These are phyloP conservation scores for Xylariales sp. DNA, from an alignment of 2,329 filamentous ascomycete species.

Conservation along the genomic window DNA sequence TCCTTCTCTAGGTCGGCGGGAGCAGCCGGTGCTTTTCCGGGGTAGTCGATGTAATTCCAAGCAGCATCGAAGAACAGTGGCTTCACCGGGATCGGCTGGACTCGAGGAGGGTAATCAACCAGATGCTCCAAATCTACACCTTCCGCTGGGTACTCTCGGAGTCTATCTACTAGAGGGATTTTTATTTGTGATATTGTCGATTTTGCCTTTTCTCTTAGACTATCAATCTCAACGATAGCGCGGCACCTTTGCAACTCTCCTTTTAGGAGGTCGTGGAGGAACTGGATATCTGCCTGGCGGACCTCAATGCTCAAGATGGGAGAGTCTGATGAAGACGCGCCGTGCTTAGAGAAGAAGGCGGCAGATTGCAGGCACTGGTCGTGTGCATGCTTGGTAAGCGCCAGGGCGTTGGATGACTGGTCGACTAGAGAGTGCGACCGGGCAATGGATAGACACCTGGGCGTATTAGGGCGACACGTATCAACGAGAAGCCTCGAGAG, in stretches of 20 bases:
- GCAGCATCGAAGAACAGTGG: constrained; percentile 96
- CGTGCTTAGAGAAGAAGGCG: constrained; percentile 57
- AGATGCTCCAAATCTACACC: constrained; percentile 81
- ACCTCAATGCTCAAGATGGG: constrained; percentile 77
- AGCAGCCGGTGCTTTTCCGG: constrained; percentile 64
- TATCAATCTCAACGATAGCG: constrained; percentile 85
- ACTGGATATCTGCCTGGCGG: constrained; percentile 65
- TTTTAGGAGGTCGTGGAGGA: constrained; percentile 71
- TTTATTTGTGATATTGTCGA: constrained; percentile 58
- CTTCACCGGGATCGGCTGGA: constrained; percentile 89
- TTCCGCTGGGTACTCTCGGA: constrained; percentile 78
- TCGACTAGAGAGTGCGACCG: constrained; percentile 83
- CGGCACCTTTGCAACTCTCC: constrained; percentile 83
- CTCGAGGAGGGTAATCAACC: constrained; percentile 85
- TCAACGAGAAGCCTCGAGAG: not conserved
- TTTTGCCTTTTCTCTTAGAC: constrained; percentile 63
- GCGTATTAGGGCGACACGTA: constrained; percentile 33
- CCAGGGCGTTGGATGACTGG: constrained; percentile 82
- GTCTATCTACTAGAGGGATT: constrained; percentile 75
- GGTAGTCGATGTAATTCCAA: constrained; percentile 97
- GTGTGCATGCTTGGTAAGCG: constrained; percentile 79
- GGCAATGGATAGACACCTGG: constrained; percentile 84
- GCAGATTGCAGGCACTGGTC: constrained; percentile 68
- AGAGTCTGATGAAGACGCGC: constrained; percentile 50
- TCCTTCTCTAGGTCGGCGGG: constrained; percentile 47